These are phyloP conservation scores for Penicillium sp. DNA, from an alignment of 2,329 filamentous ascomycete species.

Conservation along the genomic window DNA sequence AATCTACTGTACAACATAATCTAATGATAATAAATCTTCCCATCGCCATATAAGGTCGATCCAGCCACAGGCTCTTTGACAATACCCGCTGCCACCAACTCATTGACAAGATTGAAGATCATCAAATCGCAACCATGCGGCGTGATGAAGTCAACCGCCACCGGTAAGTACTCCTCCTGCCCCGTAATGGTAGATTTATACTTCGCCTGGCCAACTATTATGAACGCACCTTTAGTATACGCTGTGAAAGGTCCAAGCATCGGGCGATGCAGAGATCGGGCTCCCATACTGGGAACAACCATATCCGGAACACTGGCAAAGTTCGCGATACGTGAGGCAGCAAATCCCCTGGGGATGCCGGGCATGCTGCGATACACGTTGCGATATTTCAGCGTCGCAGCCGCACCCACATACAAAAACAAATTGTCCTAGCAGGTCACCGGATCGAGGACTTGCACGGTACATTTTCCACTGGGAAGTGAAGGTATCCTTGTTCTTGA, in stretches of 20 bases:
- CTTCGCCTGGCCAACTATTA: slow-evolving; percentile 47
- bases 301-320: slow-evolving; percentile 48
- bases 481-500: slow-evolving; percentile 59
- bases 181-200: slow-evolving; percentile 42
- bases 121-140: slow-evolving; percentile 67
- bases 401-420: neutral
- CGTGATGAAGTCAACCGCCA: slow-evolving; percentile 63
- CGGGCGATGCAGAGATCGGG: neutral
- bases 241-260: too few species aligned
- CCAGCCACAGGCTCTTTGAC: slow-evolving; percentile 11
- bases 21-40: neutral
- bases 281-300: slow-evolving; percentile 9
- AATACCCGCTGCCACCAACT: slow-evolving; percentile 52
- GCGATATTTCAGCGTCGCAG: slow-evolving; percentile 38
- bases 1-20: too few species aligned
- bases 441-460: neutral
- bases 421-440: neutral
- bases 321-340: slow-evolving; percentile 39
- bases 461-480: slow-evolving; percentile 47
- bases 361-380: slow-evolving; percentile 55
- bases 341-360: slow-evolving; percentile 56
- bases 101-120: slow-evolving; percentile 60
- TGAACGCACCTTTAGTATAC: neutral
- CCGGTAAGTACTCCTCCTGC: slow-evolving; percentile 60
- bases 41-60: slow-evolving; percentile 12